A percentile compares a stretch with the other conserved stretches of the same genome.
These are phyloP conservation scores for Lodderomyces orthopsilosis DNA, from an alignment of 1,139 yeast species.

Conservation along the genomic window DNA sequence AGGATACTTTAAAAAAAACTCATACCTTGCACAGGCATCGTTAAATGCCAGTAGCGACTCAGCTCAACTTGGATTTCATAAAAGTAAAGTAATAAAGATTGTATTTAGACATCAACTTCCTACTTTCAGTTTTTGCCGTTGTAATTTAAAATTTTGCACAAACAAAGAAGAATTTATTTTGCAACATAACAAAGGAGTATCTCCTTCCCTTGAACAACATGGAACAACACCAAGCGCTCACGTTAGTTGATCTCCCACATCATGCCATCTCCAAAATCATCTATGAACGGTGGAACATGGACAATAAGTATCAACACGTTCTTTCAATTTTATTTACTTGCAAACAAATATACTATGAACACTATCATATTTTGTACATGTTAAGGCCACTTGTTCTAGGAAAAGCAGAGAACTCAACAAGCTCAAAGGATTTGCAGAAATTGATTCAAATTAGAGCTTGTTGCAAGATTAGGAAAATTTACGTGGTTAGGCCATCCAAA, in stretches of 20 bases:
- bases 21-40: too few species aligned
- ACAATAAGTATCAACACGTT: slow-evolving; percentile 5
- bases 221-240: neutral
- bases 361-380: slow-evolving; percentile 15
- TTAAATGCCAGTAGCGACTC: too few species aligned
- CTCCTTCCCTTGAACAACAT: neutral
- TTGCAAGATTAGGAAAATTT: slow-evolving; percentile 1
- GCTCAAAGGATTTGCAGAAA: neutral
- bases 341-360: slow-evolving; percentile 12
- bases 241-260: slow-evolving; percentile 15
- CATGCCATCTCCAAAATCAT: slow-evolving; percentile 17
- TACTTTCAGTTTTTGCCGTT: too few species aligned
- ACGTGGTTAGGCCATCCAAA: neutral
- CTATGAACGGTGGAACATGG: slow-evolving; percentile 11
- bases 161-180: too few species aligned
- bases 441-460: neutral
- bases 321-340: slow-evolving; percentile 16
- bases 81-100: too few species aligned
- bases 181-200: slow-evolving; percentile 1
- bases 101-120: too few species aligned
- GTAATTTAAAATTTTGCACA: too few species aligned
- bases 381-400: slow-evolving; percentile 13
- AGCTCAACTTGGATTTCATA: too few species aligned
- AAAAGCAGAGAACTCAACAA: neutral
- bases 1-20: too few species aligned